phyloP scores from a whole-genome alignment of 805 yeast genomes.

The Kazachstania martiniae region DNA sequence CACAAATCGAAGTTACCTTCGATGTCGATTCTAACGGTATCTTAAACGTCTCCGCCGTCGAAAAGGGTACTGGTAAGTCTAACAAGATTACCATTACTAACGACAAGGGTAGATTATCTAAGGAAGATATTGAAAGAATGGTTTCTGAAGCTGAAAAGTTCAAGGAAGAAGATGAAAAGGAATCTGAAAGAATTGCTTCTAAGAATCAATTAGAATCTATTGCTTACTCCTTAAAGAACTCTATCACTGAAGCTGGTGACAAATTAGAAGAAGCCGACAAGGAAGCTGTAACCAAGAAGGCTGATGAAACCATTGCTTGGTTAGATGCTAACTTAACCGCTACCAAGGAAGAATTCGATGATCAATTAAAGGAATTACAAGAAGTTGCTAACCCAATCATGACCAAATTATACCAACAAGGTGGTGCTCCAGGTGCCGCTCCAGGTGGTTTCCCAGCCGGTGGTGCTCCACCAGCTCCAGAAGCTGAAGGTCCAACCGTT shows the following conservation, averaged over 20 bases:
- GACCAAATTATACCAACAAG: slow-evolving; percentile 89
- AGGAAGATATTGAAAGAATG: slow-evolving; percentile 97
- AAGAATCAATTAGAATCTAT: slow-evolving; percentile 95
- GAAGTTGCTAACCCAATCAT: slow-evolving; percentile 93
- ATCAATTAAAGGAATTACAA: slow-evolving; percentile 94
- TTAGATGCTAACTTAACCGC: slow-evolving; percentile 89
- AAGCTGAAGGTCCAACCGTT: slow-evolving; percentile 62
- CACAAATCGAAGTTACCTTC: slow-evolving; percentile 95
- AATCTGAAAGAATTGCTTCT: slow-evolving; percentile 83
- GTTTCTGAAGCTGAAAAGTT: slow-evolving; percentile 95
- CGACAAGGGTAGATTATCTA: slow-evolving; percentile 97
- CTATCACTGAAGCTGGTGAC: slow-evolving; percentile 69
- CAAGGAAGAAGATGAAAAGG: slow-evolving; percentile 95
- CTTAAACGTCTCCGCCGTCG: slow-evolving; percentile 92
- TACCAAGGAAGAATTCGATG: slow-evolving; percentile 83
- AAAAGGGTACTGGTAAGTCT: slow-evolving; percentile 98
- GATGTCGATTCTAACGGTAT: slow-evolving; percentile 97
- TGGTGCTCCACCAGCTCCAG: slow-evolving; percentile 54
- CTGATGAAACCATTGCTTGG: slow-evolving; percentile 81
- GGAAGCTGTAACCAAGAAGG: slow-evolving; percentile 69
- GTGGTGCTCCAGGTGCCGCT: slow-evolving; percentile 71
- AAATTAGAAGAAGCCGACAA: slow-evolving; percentile 64
- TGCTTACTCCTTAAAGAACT: slow-evolving; percentile 86
- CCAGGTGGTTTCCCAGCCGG: slow-evolving; percentile 61
- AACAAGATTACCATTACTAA: slow-evolving; percentile 95